Percentiles rank a stretch among this genome's conserved stretches.
These are phyloP conservation scores for Huntiella decipiens DNA, from an alignment of 2,329 filamentous ascomycete genomes.

Conservation along the genomic window DNA sequence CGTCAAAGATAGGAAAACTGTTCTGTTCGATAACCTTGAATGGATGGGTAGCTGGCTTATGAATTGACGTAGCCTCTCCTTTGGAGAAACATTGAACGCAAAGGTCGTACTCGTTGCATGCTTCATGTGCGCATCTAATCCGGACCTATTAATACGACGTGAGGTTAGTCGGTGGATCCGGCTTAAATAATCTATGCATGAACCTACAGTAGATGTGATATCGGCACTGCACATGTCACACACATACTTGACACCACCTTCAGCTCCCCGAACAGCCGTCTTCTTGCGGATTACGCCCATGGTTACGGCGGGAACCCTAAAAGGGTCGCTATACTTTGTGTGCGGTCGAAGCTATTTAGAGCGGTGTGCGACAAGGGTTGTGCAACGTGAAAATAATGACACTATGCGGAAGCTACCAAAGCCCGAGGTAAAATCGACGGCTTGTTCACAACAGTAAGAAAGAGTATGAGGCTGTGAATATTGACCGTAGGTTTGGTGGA, in stretches of 20 bases:
- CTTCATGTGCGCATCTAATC: conserved; percentile 69
- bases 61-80: conserved; percentile 61
- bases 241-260: conserved; percentile 85
- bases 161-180: neutral
- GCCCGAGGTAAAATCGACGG: no score
- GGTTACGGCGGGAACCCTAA: neutral
- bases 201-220: conserved; percentile 81
- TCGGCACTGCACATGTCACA: conserved; percentile 95
- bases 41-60: conserved; percentile 70
- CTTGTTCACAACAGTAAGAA: no score
- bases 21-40: conserved; percentile 96
- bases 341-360: neutral
- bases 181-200: conserved; percentile 2
- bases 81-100: conserved; percentile 88
- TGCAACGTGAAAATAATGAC: no score
- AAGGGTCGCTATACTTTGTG: neutral
- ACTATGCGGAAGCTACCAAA: no score
- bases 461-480: no score
- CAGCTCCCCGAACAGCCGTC: conserved; percentile 64
- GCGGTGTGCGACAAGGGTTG: neutral
- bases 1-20: conserved; percentile 87
- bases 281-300: conserved; percentile 98
- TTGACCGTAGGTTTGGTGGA: no score
- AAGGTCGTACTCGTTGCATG: conserved; percentile 86
- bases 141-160: conserved; percentile 44